Percentiles rank a stretch among this genome's conserved stretches.
Conservation (phyloP, 441 rosid species). For the Corymbia calophylla region DNA sequence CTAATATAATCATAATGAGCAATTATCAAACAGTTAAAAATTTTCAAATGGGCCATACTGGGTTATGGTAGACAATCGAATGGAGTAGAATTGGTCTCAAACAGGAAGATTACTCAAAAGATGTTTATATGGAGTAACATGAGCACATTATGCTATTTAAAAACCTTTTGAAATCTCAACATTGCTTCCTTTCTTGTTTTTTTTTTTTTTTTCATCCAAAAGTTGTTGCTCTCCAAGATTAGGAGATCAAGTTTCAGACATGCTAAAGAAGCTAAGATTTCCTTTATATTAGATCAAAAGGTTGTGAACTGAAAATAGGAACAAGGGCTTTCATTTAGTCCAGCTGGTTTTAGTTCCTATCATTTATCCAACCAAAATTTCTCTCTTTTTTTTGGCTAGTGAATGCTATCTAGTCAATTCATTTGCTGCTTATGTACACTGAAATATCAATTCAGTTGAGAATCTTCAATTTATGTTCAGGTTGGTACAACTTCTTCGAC, state of each 20-base stretch:
- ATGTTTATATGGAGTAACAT: neutral
- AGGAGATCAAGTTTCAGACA: neutral
- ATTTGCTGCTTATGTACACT: neutral
- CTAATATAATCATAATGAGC: neutral
- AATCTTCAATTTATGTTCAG: constrained; percentile 21
- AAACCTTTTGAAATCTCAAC: neutral
- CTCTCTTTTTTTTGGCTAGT: neutral
- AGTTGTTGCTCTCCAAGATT: neutral
- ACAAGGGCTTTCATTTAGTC: neutral
- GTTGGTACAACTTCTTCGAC: constrained; percentile 95
- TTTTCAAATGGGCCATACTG: neutral
- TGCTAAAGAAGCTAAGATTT: neutral
- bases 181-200: neutral
- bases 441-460: neutral
- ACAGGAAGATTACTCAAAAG: neutral
- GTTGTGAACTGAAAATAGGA: neutral
- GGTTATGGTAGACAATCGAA: too few species aligned
- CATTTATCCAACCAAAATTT: neutral
- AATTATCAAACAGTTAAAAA: neutral
- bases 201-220: neutral
- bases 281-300: neutral
- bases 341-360: neutral
- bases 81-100: neutral
- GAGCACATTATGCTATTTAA: neutral
- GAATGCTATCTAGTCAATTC: neutral